Percentiles rank a stretch among this genome's conserved stretches.
phyloP scores from a whole-genome alignment of 139 green algal genomes.

The Ettlia oleoabundans region DNA sequence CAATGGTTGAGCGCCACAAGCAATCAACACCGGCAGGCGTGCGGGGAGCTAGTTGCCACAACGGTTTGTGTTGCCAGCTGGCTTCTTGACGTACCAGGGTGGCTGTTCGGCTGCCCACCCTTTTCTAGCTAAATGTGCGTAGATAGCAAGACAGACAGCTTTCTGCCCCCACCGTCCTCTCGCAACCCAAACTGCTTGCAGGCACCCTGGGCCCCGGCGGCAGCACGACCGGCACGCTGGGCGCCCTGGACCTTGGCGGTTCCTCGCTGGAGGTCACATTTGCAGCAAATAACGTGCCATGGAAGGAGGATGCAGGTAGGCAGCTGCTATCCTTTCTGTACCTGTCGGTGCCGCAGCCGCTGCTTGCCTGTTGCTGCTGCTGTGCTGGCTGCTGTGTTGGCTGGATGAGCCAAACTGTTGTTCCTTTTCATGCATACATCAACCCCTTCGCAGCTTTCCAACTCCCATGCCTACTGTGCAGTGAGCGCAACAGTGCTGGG shows the following conservation, averaged over 20 bases:
- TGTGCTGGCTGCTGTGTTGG: neutral
- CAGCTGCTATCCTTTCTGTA: neutral
- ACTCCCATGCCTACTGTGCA: neutral
- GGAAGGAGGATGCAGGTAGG: slow-evolving; percentile 15
- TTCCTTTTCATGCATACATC: too few species aligned
- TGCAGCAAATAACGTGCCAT: slow-evolving; percentile 12
- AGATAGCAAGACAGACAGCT: too few species aligned
- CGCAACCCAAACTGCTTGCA: neutral
- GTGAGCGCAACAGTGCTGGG: slow-evolving; percentile 55
- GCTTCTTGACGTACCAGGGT: too few species aligned
- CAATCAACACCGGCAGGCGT: neutral
- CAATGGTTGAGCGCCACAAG: neutral
- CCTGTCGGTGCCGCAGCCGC: neutral
- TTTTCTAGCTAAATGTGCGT: too few species aligned
- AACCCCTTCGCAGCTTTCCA: neutral
- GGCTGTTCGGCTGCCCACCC: too few species aligned
- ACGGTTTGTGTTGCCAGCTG: too few species aligned
- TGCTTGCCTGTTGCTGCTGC: neutral
- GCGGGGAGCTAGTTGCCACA: too few species aligned
- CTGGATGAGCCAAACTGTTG: neutral
- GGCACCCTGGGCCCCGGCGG: neutral
- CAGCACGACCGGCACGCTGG: slow-evolving; percentile 62
- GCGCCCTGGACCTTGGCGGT: slow-evolving; percentile 79
- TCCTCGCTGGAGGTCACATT: slow-evolving; percentile 81
- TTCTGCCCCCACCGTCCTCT: neutral